These are phyloP conservation scores for Populus trichocarpa DNA, from an alignment of 441 rosid species.

Conservation along the genomic window DNA sequence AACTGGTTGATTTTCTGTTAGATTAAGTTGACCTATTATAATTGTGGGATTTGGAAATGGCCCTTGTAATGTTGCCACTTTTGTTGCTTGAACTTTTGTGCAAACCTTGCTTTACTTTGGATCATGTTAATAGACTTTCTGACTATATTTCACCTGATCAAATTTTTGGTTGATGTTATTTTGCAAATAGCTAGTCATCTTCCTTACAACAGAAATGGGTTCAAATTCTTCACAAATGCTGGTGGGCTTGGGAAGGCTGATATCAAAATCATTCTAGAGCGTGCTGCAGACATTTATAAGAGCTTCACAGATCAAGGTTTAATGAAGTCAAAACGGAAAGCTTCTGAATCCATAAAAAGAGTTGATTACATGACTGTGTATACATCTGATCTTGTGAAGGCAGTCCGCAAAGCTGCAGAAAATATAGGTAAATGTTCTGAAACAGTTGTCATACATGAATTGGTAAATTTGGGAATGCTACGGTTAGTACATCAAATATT, in stretches of 20 bases:
- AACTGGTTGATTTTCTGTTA: constrained; percentile 16
- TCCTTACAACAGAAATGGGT: constrained; percentile 96
- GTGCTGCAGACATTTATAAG: constrained; percentile 72
- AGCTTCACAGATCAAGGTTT: constrained; percentile 43
- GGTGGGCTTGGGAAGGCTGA: constrained; percentile 97
- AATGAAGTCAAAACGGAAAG: constrained; percentile 31
- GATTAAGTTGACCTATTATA: background rate
- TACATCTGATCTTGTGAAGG: constrained; percentile 80
- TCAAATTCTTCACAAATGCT: constrained; percentile 86
- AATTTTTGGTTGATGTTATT: constrained; percentile 21
- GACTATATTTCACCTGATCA: constrained; percentile 14
- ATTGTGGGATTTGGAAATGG: constrained; percentile 3
- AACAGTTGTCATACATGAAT: constrained; percentile 6
- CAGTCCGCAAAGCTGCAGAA: constrained; percentile 87
- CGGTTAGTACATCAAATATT: no score
- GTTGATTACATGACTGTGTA: constrained; percentile 88
- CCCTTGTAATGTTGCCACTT: background rate
- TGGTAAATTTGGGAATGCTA: background rate
- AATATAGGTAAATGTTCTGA: constrained; percentile 53
- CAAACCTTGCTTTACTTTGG: background rate
- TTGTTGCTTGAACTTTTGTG: constrained; percentile 8
- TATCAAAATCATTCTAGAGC: constrained; percentile 80
- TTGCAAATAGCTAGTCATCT: constrained; percentile 90
- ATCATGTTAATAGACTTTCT: background rate
- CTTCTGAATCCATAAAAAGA: constrained; percentile 44